Evolutionary conservation across 2,329 filamentous ascomycete species (phyloP).

Genomic region (Lasiodiplodia theobromae): DNA sequence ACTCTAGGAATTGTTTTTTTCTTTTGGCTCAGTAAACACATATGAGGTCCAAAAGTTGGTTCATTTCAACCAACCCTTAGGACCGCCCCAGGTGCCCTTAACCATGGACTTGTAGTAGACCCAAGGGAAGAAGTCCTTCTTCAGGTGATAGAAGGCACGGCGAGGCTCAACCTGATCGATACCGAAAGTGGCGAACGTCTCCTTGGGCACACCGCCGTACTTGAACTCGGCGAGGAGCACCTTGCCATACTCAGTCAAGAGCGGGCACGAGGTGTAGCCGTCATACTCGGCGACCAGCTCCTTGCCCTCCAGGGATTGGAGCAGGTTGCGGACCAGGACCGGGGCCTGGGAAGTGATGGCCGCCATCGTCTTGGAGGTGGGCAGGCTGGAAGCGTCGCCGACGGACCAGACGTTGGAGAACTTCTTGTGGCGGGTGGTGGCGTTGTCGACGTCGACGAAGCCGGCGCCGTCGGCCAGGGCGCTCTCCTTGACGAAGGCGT

Average conservation of each 20-base stretch:
- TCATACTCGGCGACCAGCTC: conserved; percentile 41
- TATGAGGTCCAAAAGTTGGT: not conserved
- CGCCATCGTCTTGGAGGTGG: conserved; percentile 50
- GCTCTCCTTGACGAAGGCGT: conserved; percentile 47
- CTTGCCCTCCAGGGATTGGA: conserved; percentile 40
- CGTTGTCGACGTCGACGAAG: conserved; percentile 47
- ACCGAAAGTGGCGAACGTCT: conserved; percentile 64
- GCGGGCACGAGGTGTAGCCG: conserved; percentile 50
- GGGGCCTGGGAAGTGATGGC: conserved; percentile 49
- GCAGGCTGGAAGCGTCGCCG: conserved; percentile 47
- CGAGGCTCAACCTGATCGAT: conserved; percentile 65
- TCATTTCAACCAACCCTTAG: conserved; percentile 57
- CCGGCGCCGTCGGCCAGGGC: conserved; percentile 45
- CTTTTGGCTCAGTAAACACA: too few relatives aligned
- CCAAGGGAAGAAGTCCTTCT: conserved; percentile 74
- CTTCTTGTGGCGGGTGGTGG: conserved; percentile 47
- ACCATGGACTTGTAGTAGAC: conserved; percentile 68
- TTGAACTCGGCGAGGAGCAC: conserved; percentile 71
- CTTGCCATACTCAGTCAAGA: conserved; percentile 62
- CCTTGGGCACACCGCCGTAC: conserved; percentile 68
- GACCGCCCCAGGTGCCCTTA: conserved; percentile 68
- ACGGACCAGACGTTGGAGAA: conserved; percentile 49
- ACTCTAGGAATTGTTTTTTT: too few relatives aligned
- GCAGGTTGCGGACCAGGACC: conserved; percentile 45
- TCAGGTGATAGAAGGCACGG: conserved; percentile 66